These are phyloP conservation scores for Talaromyces proteolyticus DNA, from an alignment of 495 filamentous ascomycete species.

Conservation along the genomic window DNA sequence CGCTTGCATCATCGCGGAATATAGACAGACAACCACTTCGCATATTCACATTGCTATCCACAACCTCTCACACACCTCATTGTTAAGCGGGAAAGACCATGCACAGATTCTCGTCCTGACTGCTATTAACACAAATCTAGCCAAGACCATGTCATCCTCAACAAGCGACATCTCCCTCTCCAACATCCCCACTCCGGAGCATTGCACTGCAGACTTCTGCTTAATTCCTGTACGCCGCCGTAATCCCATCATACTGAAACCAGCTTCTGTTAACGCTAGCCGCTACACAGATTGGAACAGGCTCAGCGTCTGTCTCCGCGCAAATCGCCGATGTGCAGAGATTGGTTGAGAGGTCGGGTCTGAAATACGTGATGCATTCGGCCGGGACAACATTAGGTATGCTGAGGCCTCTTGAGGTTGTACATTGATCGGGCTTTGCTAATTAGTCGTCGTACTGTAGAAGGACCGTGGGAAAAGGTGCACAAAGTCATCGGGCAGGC, in stretches of 20 bases:
- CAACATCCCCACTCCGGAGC: conserved; percentile 53
- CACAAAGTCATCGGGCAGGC: conserved; percentile 87
- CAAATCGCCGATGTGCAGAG: conserved; percentile 87
- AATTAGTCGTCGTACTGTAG: conserved; percentile 33
- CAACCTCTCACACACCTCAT: too few relatives aligned
- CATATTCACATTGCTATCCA: too few relatives aligned
- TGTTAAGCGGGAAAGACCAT: too few relatives aligned
- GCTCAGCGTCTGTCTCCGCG: conserved; percentile 71
- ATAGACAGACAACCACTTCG: too few relatives aligned
- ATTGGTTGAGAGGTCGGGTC: conserved; percentile 70
- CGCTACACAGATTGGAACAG: conserved; percentile 74
- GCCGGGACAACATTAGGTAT: conserved; percentile 87
- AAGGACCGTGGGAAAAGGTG: conserved; percentile 87
- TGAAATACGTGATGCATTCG: conserved; percentile 85
- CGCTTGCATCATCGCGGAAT: not conserved
- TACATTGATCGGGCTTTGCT: too few relatives aligned
- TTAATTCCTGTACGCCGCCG: conserved; percentile 76
- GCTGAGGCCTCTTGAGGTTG: too few relatives aligned
- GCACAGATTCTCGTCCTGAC: too few relatives aligned
- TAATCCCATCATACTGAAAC: too few relatives aligned
- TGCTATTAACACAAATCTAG: not conserved
- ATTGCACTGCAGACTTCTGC: conserved; percentile 77
- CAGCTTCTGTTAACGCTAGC: too few relatives aligned
- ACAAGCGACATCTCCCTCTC: conserved; percentile 1
- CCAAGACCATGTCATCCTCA: not conserved